Evolutionary conservation across 352 stramenopile species (phyloP).

Genomic region (Pythium pyrilobum): DNA sequence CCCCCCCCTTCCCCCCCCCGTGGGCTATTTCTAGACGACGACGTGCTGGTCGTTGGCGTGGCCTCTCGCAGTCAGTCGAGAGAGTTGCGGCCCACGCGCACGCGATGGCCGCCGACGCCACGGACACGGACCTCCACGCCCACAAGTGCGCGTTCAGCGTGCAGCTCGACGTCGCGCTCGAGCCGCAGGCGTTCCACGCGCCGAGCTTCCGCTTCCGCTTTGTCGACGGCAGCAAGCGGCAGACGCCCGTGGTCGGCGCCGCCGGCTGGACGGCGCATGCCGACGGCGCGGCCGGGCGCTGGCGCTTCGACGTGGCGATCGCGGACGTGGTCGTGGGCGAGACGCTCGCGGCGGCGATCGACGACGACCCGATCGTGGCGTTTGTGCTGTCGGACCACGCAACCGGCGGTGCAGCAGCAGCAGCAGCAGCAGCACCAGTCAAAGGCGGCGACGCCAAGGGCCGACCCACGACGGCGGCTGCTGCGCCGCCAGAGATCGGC

Average conservation of each 20-base stretch:
- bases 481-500: neutral
- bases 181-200: slow-evolving; percentile 31
- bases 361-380: slow-evolving; percentile 55
- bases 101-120: slow-evolving; percentile 3
- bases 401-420: slow-evolving; percentile 1
- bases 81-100: too few species aligned
- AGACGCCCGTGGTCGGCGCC: slow-evolving; percentile 33
- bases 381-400: slow-evolving; percentile 60
- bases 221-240: slow-evolving; percentile 54
- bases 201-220: slow-evolving; percentile 68
- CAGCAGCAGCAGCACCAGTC: slow-evolving; percentile 1
- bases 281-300: slow-evolving; percentile 3
- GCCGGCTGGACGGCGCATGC: slow-evolving; percentile 28
- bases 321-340: slow-evolving; percentile 42
- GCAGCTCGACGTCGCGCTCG: slow-evolving; percentile 47
- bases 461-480: neutral
- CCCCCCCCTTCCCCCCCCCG: too few species aligned
- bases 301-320: slow-evolving; percentile 45
- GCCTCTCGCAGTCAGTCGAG: too few species aligned
- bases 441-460: neutral
- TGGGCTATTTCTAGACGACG: too few species aligned
- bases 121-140: slow-evolving; percentile 4
- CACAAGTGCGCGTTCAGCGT: slow-evolving; percentile 60
- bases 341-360: slow-evolving; percentile 32
- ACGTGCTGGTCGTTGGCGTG: too few species aligned